Base-by-base conservation (phyloP, 768 basidiomycete genomes). In the Chalciporus chontae region DNA sequence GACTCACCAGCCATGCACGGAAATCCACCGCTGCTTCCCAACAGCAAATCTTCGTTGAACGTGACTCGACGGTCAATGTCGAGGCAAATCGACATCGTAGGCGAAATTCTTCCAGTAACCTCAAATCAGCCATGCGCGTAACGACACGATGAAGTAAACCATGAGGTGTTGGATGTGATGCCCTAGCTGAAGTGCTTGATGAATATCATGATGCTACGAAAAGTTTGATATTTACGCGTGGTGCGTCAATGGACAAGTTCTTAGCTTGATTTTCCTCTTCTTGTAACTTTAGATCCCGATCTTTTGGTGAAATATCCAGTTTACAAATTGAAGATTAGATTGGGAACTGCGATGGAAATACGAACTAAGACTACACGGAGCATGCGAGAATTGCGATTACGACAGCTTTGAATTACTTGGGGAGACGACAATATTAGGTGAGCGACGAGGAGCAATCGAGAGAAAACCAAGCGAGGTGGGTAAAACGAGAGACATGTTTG, bases 111-210 rank as follows among this genome's bases (percentile, higher is more conserved):
- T 45, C 69, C 37, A 46, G 59, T 31, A 70, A 62, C 43, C 63
- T 71, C 57, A 76, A 70, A 43, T 72, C 66, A 29, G 64, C 67
- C 37, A 58, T 69, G 60, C 71, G 72, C 31, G 57, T 61, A 17
- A 47, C 63, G 49, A 55, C 65, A 27, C 70, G 72, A 60, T 73
- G 55, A 69, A 29, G 48, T 38, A 6, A 21, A 31, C 13, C 10
- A 44, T 36, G 14, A 27, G 14, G 18, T 37, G 15, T 34, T 8
- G 13, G 24, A 8, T 14, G 14, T 23, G 41, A 24, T 29, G 36
- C 17, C 37, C 31, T 17, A 40, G n/a, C 40, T 43, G 7, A 29
- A 29, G 27, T 41, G 53, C 45, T 52, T 49, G 49, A 31, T 11
- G 10, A 31, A 49, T 24, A 45, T 46, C 49, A 46, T 31, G 19